A percentile compares a stretch with the other conserved stretches of the same genome.
phyloP scores from a whole-genome alignment of 371 early-diverging fungal genomes.

The Saksenaea oblongispora region DNA sequence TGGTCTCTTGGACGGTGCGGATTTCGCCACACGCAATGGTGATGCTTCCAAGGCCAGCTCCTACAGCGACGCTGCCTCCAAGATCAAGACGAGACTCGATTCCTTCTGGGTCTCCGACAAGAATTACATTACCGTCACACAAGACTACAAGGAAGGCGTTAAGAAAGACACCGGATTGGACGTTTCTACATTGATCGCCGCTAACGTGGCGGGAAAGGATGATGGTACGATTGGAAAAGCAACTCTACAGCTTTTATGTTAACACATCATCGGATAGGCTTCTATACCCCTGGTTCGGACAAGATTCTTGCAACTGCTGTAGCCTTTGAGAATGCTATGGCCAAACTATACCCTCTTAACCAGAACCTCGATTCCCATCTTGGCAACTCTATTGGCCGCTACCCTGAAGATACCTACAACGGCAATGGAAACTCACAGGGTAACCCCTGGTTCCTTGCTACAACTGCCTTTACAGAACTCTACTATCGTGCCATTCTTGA shows the following conservation, averaged over 20 bases:
- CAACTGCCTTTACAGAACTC: constrained; percentile 64
- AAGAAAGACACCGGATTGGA: constrained; percentile 58
- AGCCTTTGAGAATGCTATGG: constrained; percentile 44
- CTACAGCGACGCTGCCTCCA: constrained; percentile 11
- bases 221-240: constrained; percentile 22
- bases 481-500: constrained; percentile 55
- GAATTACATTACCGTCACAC: constrained; percentile 40
- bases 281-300: constrained; percentile 51
- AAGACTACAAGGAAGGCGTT: constrained; percentile 30
- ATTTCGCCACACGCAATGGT: constrained; percentile 13
- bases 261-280: constrained; percentile 15
- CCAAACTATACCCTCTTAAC: constrained; percentile 59
- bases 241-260: neutral
- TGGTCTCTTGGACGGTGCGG: constrained; percentile 38
- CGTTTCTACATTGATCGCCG: constrained; percentile 61
- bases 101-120: constrained; percentile 46
- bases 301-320: constrained; percentile 56
- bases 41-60: constrained; percentile 1
- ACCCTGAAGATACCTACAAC: constrained; percentile 74
- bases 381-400: constrained; percentile 69
- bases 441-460: constrained; percentile 78
- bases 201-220: constrained; percentile 33
- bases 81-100: constrained; percentile 34
- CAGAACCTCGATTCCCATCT: neutral
- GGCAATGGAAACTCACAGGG: constrained; percentile 59